A percentile compares a stretch with the other conserved stretches of the same genome.
phyloP scores from a whole-genome alignment of 495 filamentous ascomycete genomes.

The Neurospora tetraspora region DNA sequence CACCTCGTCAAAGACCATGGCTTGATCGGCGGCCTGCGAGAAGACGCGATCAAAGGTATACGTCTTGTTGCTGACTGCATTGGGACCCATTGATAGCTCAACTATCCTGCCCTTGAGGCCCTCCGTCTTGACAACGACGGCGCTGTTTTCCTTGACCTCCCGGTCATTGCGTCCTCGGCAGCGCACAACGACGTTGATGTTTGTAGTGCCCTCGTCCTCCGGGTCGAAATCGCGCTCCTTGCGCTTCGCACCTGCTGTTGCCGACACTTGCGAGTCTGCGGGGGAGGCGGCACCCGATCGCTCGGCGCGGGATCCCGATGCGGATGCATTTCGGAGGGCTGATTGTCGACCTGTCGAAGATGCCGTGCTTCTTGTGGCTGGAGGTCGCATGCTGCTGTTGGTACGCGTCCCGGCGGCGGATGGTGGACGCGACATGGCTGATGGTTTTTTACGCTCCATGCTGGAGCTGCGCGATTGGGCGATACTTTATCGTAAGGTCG shows the following conservation, averaged over 20 bases:
- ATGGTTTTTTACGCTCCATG: slow-evolving; percentile 25
- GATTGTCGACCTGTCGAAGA: slow-evolving; percentile 4
- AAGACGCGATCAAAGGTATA: slow-evolving; percentile 97
- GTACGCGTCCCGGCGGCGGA: slow-evolving; percentile 10
- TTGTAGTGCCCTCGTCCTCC: slow-evolving; percentile 63
- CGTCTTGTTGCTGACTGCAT: slow-evolving; percentile 85
- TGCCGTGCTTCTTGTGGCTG: slow-evolving; percentile 5
- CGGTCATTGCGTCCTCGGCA: slow-evolving; percentile 89
- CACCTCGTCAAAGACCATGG: slow-evolving; percentile 86
- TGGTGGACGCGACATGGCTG: slow-evolving; percentile 13
- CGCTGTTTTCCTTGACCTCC: slow-evolving; percentile 85
- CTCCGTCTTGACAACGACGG: slow-evolving; percentile 79
- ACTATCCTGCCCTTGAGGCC: slow-evolving; percentile 75
- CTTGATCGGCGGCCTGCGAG: slow-evolving; percentile 88
- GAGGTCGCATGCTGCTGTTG: slow-evolving; percentile 22
- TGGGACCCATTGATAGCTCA: slow-evolving; percentile 85
- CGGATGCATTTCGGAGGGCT: slow-evolving; percentile 9
- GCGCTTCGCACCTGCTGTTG: slow-evolving; percentile 52
- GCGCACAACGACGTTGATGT: slow-evolving; percentile 93
- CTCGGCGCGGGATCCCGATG: slow-evolving; percentile 23
- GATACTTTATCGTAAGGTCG: neutral
- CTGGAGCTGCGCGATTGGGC: slow-evolving; percentile 6
- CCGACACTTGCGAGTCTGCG: slow-evolving; percentile 49
- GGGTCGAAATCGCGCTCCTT: slow-evolving; percentile 77
- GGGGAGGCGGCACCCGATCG: slow-evolving; percentile 50